These are phyloP conservation scores for Suaeda aralocaspica DNA, from an alignment of 148 eudicot species.

Conservation along the genomic window DNA sequence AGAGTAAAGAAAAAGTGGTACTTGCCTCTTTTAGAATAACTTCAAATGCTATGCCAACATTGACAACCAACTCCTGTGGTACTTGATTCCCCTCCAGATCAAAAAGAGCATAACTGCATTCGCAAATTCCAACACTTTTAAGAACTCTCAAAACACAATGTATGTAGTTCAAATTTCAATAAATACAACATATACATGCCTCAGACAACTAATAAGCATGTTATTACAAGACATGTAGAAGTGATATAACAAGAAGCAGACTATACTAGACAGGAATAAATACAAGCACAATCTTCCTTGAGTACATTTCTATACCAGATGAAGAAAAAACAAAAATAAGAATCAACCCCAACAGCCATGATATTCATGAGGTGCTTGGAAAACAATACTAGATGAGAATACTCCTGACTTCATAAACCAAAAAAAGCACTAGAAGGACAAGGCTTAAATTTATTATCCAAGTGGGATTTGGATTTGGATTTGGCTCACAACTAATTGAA, in stretches of 20 bases:
- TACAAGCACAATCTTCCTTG: too few relatives aligned
- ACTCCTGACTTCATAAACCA: too few relatives aligned
- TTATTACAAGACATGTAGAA: background rate
- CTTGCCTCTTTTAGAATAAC: constrained; percentile 72
- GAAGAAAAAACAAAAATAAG: too few relatives aligned
- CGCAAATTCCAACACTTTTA: constrained; percentile 3
- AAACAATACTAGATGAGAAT: too few relatives aligned
- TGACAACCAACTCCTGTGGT: constrained; percentile 71
- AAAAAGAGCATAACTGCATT: constrained; percentile 85
- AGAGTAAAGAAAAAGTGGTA: background rate
- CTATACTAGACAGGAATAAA: background rate
- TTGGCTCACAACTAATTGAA: background rate
- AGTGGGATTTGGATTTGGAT: background rate
- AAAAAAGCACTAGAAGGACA: too few relatives aligned
- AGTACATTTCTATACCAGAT: too few relatives aligned
- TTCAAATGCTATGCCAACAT: constrained; percentile 87
- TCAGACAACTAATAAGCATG: background rate
- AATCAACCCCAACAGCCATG: too few relatives aligned
- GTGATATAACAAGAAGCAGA: background rate
- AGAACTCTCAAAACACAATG: background rate
- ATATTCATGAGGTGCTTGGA: too few relatives aligned
- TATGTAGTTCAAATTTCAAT: background rate
- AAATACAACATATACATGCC: background rate
- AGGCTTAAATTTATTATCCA: background rate
- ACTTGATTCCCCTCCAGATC: constrained; percentile 96